phyloP scores from a whole-genome alignment of 1,284 basidiomycete species.

The Irpex rosettiformis region DNA sequence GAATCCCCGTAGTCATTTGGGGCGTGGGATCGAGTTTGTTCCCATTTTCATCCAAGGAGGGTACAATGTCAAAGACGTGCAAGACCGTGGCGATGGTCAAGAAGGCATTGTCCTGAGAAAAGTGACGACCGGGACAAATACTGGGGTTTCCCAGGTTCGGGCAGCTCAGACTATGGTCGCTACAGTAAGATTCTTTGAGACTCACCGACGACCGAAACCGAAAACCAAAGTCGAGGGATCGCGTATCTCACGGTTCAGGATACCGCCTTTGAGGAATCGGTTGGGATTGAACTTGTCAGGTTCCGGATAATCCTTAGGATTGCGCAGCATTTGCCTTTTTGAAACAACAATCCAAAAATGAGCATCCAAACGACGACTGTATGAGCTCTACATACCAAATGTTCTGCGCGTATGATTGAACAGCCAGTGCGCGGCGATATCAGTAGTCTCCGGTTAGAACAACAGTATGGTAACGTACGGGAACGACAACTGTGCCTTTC shows the following conservation, averaged over 20 bases:
- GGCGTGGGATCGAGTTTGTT: conserved; percentile 5
- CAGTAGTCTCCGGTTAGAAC: too few relatives aligned
- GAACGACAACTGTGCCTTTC: conserved; percentile 9
- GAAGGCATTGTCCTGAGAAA: conserved; percentile 18
- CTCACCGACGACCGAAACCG: background rate
- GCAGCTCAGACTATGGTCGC: background rate
- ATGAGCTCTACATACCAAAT: background rate
- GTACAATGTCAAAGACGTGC: conserved; percentile 14
- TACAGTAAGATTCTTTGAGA: background rate
- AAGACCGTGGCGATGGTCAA: conserved; percentile 14
- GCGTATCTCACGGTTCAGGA: background rate
- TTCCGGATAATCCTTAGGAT: conserved; percentile 8
- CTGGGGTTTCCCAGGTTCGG: conserved; percentile 10
- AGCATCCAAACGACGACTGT: background rate
- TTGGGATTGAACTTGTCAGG: conserved; percentile 14
- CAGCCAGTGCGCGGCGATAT: background rate
- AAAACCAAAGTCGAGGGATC: background rate
- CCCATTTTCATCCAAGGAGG: conserved; percentile 12
- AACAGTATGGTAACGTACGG: background rate
- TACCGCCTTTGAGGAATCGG: conserved; percentile 10
- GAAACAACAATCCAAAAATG: background rate
- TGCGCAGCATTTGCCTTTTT: conserved; percentile 9
- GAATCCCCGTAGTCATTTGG: conserved; percentile 13
- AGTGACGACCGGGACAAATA: conserved; percentile 17
- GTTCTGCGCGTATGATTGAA: background rate